Conservation (phyloP, 495 filamentous ascomycete genomes). For the Aspergillus affinis region DNA sequence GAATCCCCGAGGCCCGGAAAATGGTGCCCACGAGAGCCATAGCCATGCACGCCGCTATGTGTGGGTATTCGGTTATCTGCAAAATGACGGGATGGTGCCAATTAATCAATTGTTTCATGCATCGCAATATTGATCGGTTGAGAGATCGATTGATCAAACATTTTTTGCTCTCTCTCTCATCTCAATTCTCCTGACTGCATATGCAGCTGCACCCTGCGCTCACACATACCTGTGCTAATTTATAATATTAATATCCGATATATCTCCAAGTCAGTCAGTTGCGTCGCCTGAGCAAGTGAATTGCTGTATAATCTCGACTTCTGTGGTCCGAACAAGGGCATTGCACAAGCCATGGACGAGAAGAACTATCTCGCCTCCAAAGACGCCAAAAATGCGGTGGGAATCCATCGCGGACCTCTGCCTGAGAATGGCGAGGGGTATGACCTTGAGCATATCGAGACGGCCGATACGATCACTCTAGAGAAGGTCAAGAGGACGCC, state of each 20-base stretch:
- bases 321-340: not conserved
- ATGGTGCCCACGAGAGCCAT: not conserved
- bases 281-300: not conserved
- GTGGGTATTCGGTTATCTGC: not conserved
- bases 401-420: conserved; percentile 37
- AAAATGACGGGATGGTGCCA: not conserved
- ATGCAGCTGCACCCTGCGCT: not conserved
- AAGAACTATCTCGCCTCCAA: conserved; percentile 30
- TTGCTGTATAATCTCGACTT: not conserved
- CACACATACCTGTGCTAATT: not conserved
- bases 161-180: not conserved
- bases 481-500: conserved; percentile 27
- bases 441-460: conserved; percentile 32
- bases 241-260: not conserved
- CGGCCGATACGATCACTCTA: conserved; percentile 30
- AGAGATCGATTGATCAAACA: not conserved
- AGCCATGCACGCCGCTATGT: not conserved
- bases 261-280: not conserved
- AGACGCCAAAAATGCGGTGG: conserved; percentile 36
- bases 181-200: not conserved
- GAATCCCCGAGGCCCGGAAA: not conserved
- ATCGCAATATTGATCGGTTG: not conserved
- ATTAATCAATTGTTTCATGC: not conserved
- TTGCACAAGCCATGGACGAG: conserved; percentile 21
- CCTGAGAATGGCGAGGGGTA: conserved; percentile 18